Evolutionary conservation across 169 alveolate genomes (phyloP), one percentile per base, ranked within the genome.

Genomic region (Plasmodium gaboni): DNA sequence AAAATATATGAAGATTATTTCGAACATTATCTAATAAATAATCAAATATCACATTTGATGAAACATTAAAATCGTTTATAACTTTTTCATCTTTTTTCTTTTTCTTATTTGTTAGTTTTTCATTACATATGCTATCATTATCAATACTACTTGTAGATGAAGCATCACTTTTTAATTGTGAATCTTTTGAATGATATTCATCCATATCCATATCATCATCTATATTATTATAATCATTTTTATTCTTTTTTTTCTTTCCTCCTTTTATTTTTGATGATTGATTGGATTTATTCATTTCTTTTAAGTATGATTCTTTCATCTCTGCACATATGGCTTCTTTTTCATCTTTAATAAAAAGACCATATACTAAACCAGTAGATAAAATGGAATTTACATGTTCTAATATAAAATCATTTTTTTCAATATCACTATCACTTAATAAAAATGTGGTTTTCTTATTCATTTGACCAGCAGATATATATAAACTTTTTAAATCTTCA

Each of bases 341-440:
- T 88, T 97, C 99, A 86, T 98, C 98, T 89, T 98, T 97, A 32
- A 97, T 96, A 76, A 97, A 96, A 67, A 98, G 96, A 42, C 98
- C 99, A 15, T 98, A 98, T 42, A 98, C 97, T 93, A 98, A 99
- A 55, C 99, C 99, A 46, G 99, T 97, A 53, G 98, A 92, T 76
- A 97, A 93, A 88, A 96, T 94, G 76, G 96, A 95, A 94, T 97
- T 97, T 90, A 98, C 95, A 92, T 96, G 97, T 92, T 98, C 99
- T 73, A 98, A 94, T 93, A 98, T 97, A 65, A 96, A 95, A 89
- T 97, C 98, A 51, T 96, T 96, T 89, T 97, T 97, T 51, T 70
- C 86, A 8, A 98, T 97, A 94, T 98, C 99, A 19, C 98, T 95
- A 93, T 98, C 99, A 32, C 99, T 97, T 97, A 98, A 91, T 67